A percentile compares a stretch with the other conserved stretches of the same genome.
Conservation (phyloP, 345 rosid genomes). For the Eucalyptus sp. region DNA sequence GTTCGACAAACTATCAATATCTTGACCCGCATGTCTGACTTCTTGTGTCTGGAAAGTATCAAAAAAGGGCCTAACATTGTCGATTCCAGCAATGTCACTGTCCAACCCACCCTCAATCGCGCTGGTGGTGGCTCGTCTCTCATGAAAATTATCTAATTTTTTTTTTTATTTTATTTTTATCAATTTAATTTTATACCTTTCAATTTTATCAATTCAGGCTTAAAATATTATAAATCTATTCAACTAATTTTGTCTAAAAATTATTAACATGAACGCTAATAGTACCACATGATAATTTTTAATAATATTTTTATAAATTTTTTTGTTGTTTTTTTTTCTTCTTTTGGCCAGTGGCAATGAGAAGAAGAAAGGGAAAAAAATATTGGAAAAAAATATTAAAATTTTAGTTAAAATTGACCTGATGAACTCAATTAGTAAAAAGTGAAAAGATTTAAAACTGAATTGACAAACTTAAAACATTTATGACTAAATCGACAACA, state of each 20-base stretch:
- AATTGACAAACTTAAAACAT: rapidly evolving
- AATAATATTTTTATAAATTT: too few relatives aligned
- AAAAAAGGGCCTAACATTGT: neutral
- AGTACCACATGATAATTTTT: too few relatives aligned
- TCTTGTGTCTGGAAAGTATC: neutral
- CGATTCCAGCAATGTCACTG: neutral
- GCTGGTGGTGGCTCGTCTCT: neutral
- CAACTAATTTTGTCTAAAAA: too few relatives aligned
- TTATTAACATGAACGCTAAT: too few relatives aligned
- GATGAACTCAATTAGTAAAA: rapidly evolving
- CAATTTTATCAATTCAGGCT: too few relatives aligned
- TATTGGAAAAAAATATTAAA: too few relatives aligned
- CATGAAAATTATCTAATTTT: too few relatives aligned
- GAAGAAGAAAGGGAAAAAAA: rapidly evolving
- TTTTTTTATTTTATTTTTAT: too few relatives aligned
- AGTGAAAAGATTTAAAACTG: rapidly evolving
- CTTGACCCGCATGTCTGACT: neutral
- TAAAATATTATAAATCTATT: too few relatives aligned
- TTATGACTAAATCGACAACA: rapidly evolving
- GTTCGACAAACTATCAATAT: neutral
- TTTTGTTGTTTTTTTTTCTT: too few relatives aligned
- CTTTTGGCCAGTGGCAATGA: too few relatives aligned
- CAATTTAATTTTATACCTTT: rapidly evolving
- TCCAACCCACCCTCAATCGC: neutral
- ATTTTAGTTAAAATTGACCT: rapidly evolving